Evolutionary conservation across 2,329 filamentous ascomycete genomes (phyloP).

Genomic region (Scortechinia acanthostroma): DNA sequence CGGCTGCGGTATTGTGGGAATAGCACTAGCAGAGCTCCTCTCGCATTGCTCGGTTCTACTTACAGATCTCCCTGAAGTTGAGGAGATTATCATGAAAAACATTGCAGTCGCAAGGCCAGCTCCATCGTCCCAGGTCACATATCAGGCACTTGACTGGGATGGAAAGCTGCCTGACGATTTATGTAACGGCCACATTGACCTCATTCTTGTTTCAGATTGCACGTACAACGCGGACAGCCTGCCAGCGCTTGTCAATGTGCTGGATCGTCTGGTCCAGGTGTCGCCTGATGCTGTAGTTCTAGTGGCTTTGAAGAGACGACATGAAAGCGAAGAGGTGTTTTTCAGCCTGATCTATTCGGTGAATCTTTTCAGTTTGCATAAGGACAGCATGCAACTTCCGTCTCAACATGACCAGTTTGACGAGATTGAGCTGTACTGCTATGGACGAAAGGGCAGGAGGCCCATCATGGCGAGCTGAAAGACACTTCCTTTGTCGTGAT

Average conservation of each 20-base stretch:
- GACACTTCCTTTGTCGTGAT: no score
- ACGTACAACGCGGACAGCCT: constrained; percentile 60
- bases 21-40: constrained; percentile 42
- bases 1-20: constrained; percentile 55
- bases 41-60: constrained; percentile 40
- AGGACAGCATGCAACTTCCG: background rate
- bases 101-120: constrained; percentile 31
- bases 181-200: constrained; percentile 27
- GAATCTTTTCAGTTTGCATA: constrained; percentile 12
- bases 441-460: no score
- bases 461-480: no score
- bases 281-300: constrained; percentile 42
- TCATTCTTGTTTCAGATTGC: constrained; percentile 56
- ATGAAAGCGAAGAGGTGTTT: constrained; percentile 51
- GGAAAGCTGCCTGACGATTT: constrained; percentile 29
- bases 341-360: constrained; percentile 41
- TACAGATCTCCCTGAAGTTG: constrained; percentile 52
- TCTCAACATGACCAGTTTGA: background rate
- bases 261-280: constrained; percentile 31
- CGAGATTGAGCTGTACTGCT: background rate
- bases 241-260: constrained; percentile 44
- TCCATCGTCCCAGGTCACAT: constrained; percentile 30
- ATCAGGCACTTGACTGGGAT: constrained; percentile 49
- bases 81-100: constrained; percentile 45
- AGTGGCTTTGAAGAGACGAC: constrained; percentile 51